Base-by-base conservation (phyloP, 208 protist species). In the Trypanosoma scelopori region DNA sequence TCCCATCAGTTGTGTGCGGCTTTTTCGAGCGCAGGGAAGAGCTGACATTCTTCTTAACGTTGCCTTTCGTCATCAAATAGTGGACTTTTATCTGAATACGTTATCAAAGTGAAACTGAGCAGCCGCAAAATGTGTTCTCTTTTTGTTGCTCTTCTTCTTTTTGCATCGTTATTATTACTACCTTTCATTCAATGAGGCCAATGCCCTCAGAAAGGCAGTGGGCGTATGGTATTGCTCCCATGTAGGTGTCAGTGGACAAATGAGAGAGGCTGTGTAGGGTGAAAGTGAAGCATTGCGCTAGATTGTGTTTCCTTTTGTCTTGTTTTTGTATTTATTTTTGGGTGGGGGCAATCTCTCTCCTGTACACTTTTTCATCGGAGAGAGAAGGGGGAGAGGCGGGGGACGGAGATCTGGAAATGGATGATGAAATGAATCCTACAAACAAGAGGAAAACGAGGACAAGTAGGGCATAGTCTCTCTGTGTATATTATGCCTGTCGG, bases 41-140 rank as follows among this genome's bases (percentile, higher is more conserved):
- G 71, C 75, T 61, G 76, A 79, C 57, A 82, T 95, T 30, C 53
- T 95, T 16, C 82, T 89, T 51, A 95, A 95, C 58, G 71, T 76
- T 5, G 62, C 79, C 23, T 95, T 95, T 62, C 82, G 87, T 15
- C 82, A 90, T 45, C 90, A 95, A 60, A 67, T 95, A 12, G 74
- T 95, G 23, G 90, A 95, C 42, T 83, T 87, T 71, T 95, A 90
- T 76, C 50, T 93, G 11, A 76, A 91, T 45, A 68, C 43, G 23
- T 50, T 76, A 3, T 63, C 61, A 15, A 55, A 46, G 20, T 71
- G 51, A 55, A 70, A 37, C 3, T n/a, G n/a, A n/a, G n/a, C n/a
- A n/a, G n/a, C n/a, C n/a, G n/a, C n/a, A n/a, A n/a, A n/a, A n/a
- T n/a, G n/a, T n/a, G n/a, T n/a, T n/a, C n/a, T n/a, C n/a, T n/a